Base-by-base conservation (phyloP, 2,329 filamentous ascomycete genomes). In the Calonectria henricotiae region DNA sequence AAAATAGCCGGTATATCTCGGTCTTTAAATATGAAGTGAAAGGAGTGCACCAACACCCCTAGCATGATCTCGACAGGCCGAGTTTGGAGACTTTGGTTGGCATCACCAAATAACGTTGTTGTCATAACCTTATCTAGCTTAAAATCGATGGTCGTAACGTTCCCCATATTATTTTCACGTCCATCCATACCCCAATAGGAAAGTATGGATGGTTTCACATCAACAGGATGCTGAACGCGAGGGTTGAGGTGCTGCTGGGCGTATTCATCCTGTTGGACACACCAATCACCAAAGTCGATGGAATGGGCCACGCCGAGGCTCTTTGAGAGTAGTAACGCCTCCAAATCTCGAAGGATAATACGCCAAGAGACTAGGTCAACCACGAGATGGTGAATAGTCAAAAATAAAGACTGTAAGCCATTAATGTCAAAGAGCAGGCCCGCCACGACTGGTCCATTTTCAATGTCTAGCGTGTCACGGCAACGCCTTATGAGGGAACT, bases 1-100 rank as follows among this genome's bases (percentile, higher is more conserved):
- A 82, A 85, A 5, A 85, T 73, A 2, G 75, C 69, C 0, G 83
- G 83, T 0, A 74, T 13, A 0, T 68, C 4, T 1, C 83, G 78
- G 55, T 84, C 80, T 0, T 63, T 46, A 60, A 86, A 86, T 4
- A 72, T 71, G 0, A 71, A 54, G 0, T 49, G 43, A 62, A 85
- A 84, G 0, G 83, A 82, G 61, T 77, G 70, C 1, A 79, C 43
- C 0, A 84, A 58, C 0, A 79, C 71, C 0, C 81, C 15, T 9
- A 70, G 25, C 30, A 74, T 27, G 1, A 74, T 51, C 37, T 74
- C 72, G 3, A 70, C 27, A 0, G 72, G 72, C 2, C 65, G 65
- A 8, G 72, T 73, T 3, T 43, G 41, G 25, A 71, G 70, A 1
- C 37, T 41, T 12, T 66, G n/a, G 27, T 71, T 73, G 27, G 61